Evolutionary conservation across 73 alveolate species (phyloP).

Genomic region (Tetrahymena thermophila): DNA sequence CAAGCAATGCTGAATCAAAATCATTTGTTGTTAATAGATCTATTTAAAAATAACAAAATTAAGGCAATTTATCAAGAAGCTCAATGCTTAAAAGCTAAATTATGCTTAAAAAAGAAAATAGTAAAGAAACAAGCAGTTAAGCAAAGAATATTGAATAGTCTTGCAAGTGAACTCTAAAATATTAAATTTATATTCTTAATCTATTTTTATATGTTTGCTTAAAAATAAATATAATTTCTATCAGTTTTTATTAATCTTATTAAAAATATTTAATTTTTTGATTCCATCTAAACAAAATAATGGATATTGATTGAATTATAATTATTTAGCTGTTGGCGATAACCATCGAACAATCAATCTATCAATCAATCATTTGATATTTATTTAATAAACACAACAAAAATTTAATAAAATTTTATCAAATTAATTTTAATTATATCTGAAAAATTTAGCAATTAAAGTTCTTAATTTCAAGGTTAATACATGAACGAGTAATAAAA

Average conservation of each 20-base stretch:
- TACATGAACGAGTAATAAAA: background rate
- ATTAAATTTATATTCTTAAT: no score
- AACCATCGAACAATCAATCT: background rate
- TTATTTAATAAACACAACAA: background rate
- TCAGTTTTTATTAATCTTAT: no score
- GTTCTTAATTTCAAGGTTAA: background rate
- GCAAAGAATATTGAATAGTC: background rate
- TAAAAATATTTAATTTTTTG: no score
- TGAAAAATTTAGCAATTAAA: background rate
- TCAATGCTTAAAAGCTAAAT: background rate
- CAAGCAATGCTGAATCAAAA: background rate
- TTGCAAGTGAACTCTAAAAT: background rate
- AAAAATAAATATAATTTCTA: no score
- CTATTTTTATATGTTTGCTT: no score
- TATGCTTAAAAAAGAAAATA: no score
- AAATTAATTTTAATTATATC: background rate
- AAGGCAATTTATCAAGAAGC: background rate
- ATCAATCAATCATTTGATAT: background rate
- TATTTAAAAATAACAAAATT: background rate
- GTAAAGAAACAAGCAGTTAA: background rate
- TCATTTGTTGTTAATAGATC: background rate
- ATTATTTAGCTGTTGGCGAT: background rate
- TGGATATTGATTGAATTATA: background rate
- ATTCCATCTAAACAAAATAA: background rate
- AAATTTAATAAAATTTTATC: background rate